These are phyloP conservation scores for Tylopilus orsonianus DNA, from an alignment of 1,284 basidiomycete genomes.

Conservation along the genomic window DNA sequence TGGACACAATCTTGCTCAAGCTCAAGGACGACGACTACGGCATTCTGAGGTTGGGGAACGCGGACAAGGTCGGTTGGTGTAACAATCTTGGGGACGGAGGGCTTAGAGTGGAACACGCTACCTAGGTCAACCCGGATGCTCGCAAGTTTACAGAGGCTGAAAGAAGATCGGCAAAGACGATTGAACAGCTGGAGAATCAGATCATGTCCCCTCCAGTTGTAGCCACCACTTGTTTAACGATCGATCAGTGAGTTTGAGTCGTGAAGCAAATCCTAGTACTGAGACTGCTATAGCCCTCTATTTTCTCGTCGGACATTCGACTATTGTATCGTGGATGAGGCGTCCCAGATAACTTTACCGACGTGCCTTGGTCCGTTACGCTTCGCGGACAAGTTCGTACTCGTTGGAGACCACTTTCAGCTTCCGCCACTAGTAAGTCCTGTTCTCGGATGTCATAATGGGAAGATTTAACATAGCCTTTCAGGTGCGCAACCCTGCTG, in stretches of 20 bases:
- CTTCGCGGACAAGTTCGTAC: constrained; percentile 87
- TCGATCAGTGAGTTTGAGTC: constrained; percentile 77
- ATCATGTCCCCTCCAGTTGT: constrained; percentile 89
- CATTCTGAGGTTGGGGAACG: constrained; percentile 86
- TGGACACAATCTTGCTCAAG: constrained; percentile 92
- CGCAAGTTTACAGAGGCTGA: constrained; percentile 68
- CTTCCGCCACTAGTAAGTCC: constrained; percentile 82
- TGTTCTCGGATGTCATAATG: neutral
- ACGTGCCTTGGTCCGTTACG: constrained; percentile 93
- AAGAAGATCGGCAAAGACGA: constrained; percentile 53
- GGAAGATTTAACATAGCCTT: neutral
- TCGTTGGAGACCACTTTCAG: constrained; percentile 97
- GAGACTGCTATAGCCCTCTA: constrained; percentile 56
- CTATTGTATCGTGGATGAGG: constrained; percentile 98
- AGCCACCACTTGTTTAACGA: constrained; percentile 90
- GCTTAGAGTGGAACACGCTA: constrained; percentile 3
- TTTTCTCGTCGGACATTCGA: constrained; percentile 89
- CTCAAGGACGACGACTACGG: constrained; percentile 65
- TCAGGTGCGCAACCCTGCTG: constrained; percentile 79
- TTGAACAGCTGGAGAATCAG: constrained; percentile 78
- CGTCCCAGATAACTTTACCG: constrained; percentile 95
- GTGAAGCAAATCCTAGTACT: neutral
- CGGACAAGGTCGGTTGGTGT: constrained; percentile 73
- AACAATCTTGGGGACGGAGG: neutral
- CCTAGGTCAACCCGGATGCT: constrained; percentile 77